Percentiles rank a stretch among this genome's conserved stretches.
These are phyloP conservation scores for Boehmeria nivea DNA, from an alignment of 306 rosid genomes.

Conservation along the genomic window DNA sequence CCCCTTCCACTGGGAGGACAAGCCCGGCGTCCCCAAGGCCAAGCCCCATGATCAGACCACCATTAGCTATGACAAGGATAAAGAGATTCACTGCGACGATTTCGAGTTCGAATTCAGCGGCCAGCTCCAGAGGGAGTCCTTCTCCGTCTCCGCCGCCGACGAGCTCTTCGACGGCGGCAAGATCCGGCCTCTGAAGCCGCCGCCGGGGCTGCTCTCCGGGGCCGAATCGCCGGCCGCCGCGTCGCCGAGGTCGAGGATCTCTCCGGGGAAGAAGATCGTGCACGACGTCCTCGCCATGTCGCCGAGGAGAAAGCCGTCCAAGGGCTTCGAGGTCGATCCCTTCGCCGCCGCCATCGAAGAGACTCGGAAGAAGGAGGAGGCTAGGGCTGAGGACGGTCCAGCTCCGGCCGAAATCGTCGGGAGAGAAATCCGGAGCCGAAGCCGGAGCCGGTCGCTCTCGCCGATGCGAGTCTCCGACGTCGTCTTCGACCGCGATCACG, in stretches of 20 bases:
- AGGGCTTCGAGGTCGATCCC: constrained; percentile 36
- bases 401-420: too few species aligned
- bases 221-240: constrained; percentile 12
- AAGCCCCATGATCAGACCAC: too few species aligned
- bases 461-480: constrained; percentile 67
- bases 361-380: constrained; percentile 12
- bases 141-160: constrained; percentile 50
- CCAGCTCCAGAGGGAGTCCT: constrained; percentile 33
- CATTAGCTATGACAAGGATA: neutral
- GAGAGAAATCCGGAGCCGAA: constrained; percentile 25
- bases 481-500: constrained; percentile 26
- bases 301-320: constrained; percentile 18
- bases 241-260: constrained; percentile 27
- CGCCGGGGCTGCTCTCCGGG: constrained; percentile 32
- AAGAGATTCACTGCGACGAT: neutral
- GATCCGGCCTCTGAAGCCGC: constrained; percentile 63
- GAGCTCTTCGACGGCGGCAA: constrained; percentile 81
- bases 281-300: constrained; percentile 33
- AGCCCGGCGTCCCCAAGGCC: constrained; percentile 49
- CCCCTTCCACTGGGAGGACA: constrained; percentile 66
- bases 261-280: constrained; percentile 32
- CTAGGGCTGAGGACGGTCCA: neutral
- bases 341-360: constrained; percentile 43
- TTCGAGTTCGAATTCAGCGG: constrained; percentile 49
- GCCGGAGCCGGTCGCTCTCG: constrained; percentile 66